A percentile compares a stretch with the other conserved stretches of the same genome.
Evolutionary conservation across 495 filamentous ascomycete species (phyloP).

Genomic region (Lophiostoma macrostomum): DNA sequence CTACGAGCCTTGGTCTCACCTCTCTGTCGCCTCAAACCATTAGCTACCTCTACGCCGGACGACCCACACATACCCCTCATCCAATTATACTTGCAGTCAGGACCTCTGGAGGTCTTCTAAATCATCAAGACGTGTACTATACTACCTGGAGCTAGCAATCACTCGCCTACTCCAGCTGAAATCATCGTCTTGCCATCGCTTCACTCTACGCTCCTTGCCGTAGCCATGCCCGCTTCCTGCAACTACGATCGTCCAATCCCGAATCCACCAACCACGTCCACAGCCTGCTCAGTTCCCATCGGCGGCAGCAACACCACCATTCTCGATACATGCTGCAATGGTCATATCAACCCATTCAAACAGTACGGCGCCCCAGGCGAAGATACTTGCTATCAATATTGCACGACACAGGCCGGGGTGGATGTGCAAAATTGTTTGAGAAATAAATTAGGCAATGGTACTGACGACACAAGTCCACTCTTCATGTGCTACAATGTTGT

Average conservation of each 20-base stretch:
- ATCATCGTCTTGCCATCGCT: not conserved
- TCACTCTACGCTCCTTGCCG: not conserved
- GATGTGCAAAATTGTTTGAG: conserved; percentile 14
- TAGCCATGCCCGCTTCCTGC: not conserved
- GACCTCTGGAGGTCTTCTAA: too few species aligned
- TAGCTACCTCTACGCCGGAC: too few species aligned
- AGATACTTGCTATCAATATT: conserved; percentile 15
- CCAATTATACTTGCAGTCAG: too few species aligned
- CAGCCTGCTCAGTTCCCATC: conserved; percentile 19
- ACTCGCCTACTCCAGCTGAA: not conserved
- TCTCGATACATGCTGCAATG: conserved; percentile 25
- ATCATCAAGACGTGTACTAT: too few species aligned
- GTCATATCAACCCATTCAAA: conserved; percentile 13
- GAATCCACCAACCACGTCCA: conserved; percentile 5
- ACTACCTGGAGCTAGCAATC: not conserved
- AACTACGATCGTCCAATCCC: not conserved
- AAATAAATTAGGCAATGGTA: not conserved
- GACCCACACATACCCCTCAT: too few species aligned
- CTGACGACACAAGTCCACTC: not conserved
- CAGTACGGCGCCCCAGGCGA: not conserved
- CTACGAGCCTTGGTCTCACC: too few species aligned
- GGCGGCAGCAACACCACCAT: conserved; percentile 20
- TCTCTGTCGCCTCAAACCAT: too few species aligned
- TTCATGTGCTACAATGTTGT: conserved; percentile 9
- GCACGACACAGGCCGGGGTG: not conserved